Evolutionary conservation across 495 filamentous ascomycete species (phyloP).

Genomic region (Penicillium bialowiezense): DNA sequence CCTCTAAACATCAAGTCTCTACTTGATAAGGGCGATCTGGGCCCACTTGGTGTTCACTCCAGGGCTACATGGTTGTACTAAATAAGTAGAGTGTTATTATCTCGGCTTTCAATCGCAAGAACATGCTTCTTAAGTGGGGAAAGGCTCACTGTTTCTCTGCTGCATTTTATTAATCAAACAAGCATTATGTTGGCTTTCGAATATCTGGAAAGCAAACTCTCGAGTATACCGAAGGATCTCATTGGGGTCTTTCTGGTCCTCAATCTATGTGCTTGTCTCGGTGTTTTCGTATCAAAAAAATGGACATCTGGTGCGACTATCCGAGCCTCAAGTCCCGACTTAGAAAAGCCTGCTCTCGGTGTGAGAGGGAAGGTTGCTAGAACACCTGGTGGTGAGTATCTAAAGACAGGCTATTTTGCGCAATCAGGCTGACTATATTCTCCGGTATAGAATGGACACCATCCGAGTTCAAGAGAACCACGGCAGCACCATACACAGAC

Average conservation of each 20-base stretch:
- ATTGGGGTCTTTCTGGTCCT: constrained; percentile 21
- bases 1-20: not conserved
- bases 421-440: not conserved
- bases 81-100: not conserved
- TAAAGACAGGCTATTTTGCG: too few relatives aligned
- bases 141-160: not conserved
- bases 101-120: not conserved
- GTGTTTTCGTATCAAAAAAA: constrained; percentile 19
- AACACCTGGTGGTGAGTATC: constrained; percentile 34
- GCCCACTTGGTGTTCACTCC: too few relatives aligned
- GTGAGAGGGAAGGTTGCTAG: constrained; percentile 19
- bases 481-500: constrained; percentile 61
- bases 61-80: not conserved
- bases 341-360: constrained; percentile 23
- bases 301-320: constrained; percentile 17
- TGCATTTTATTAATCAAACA: too few relatives aligned
- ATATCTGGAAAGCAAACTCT: constrained; percentile 2
- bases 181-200: constrained; percentile 4
- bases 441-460: constrained; percentile 61
- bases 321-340: constrained; percentile 23
- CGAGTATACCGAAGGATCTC: constrained; percentile 16
- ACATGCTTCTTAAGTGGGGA: not conserved
- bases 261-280: constrained; percentile 20
- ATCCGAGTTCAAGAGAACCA: constrained; percentile 64
- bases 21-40: constrained; percentile 2